Evolutionary conservation across 1,139 yeast species (phyloP).

Genomic region (Ashbya aceris): DNA sequence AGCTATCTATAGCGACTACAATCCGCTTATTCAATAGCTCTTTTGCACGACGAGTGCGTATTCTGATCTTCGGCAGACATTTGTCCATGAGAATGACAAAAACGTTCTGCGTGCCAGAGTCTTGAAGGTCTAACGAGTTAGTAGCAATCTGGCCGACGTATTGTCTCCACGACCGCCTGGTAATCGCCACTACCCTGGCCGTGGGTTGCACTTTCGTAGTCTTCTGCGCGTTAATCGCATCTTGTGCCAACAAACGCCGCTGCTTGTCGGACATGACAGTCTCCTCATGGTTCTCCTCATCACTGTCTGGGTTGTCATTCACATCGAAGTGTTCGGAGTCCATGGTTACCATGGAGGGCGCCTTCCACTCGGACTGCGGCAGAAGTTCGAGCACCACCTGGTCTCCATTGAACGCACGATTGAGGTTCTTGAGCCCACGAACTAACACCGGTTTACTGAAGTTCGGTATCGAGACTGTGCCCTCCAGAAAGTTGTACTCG

Average conservation of each 20-base stretch:
- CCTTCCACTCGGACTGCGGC: constrained; percentile 82
- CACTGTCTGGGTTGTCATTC: constrained; percentile 50
- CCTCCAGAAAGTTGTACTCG: constrained; percentile 83
- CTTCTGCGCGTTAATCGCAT: constrained; percentile 57
- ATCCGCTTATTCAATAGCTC: constrained; percentile 81
- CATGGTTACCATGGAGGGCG: constrained; percentile 67
- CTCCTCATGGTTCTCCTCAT: constrained; percentile 24
- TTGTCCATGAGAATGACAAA: constrained; percentile 85
- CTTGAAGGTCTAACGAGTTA: constrained; percentile 52
- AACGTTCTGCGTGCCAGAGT: constrained; percentile 58
- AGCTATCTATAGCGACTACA: constrained; percentile 83
- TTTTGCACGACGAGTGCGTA: constrained; percentile 76
- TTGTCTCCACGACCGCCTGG: constrained; percentile 89
- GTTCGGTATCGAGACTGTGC: constrained; percentile 62
- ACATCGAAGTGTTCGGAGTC: constrained; percentile 63
- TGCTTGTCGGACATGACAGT: constrained; percentile 62
- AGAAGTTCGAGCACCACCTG: constrained; percentile 82
- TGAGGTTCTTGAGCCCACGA: constrained; percentile 73
- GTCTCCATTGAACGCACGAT: constrained; percentile 89
- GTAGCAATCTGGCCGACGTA: constrained; percentile 94
- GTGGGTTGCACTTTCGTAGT: constrained; percentile 67
- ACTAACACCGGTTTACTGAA: constrained; percentile 77
- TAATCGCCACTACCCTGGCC: constrained; percentile 80
- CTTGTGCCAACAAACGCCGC: constrained; percentile 63
- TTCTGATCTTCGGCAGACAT: constrained; percentile 77